A percentile compares a stretch with the other conserved stretches of the same genome.
Conservation (phyloP, 352 stramenopile genomes). For the Globisporangium solare region DNA sequence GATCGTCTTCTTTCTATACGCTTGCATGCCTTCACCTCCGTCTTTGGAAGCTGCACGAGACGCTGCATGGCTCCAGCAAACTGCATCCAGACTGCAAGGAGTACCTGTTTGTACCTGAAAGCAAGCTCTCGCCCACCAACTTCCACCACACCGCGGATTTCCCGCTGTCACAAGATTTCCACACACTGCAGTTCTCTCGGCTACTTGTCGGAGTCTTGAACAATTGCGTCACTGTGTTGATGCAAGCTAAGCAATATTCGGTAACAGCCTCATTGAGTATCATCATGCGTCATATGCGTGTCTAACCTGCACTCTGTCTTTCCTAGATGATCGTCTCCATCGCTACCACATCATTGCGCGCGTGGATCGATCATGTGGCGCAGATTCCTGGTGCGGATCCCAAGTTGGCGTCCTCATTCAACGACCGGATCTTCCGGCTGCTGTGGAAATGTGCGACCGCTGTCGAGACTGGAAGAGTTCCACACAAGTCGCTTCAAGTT, state of each 20-base stretch:
- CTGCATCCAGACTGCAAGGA: conserved; percentile 6
- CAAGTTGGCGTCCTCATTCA: conserved; percentile 57
- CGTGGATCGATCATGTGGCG: conserved; percentile 57
- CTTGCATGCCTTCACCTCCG: conserved; percentile 46
- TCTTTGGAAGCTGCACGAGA: conserved; percentile 37
- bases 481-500: conserved; percentile 28
- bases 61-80: conserved; percentile 11
- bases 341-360: conserved; percentile 20
- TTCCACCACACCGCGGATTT: conserved; percentile 29
- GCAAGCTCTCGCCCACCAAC: conserved; percentile 13
- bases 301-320: too few relatives aligned
- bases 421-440: conserved; percentile 60
- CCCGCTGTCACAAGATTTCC: conserved; percentile 27
- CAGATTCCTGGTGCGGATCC: conserved; percentile 28
- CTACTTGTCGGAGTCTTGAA: conserved; percentile 45
- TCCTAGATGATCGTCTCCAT: conserved; percentile 21
- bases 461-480: conserved; percentile 15
- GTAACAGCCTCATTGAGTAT: conserved; percentile 13
- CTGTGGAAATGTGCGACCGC: conserved; percentile 63
- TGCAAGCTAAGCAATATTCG: conserved; percentile 24
- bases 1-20: conserved; percentile 25
- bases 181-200: conserved; percentile 41
- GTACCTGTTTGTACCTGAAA: conserved; percentile 1
- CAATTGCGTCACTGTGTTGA: conserved; percentile 32
- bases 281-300: too few relatives aligned